Evolutionary conservation across 108 stramenopile species (phyloP).

Genomic region (Asterionellopsis glacialis): DNA sequence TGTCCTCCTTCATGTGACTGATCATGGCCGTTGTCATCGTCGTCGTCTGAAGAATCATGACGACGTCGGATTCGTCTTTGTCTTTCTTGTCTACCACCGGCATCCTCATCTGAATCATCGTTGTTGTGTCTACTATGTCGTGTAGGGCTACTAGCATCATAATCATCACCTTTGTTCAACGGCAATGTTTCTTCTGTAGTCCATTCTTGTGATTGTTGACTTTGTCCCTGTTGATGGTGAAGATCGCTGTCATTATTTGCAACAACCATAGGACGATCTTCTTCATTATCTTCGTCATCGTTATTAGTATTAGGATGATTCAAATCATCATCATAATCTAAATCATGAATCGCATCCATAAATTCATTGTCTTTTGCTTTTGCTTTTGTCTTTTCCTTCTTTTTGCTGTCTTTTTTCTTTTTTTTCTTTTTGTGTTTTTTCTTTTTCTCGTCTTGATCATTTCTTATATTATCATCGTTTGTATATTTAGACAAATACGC

Average conservation of each 20-base stretch:
- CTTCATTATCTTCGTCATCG: conserved; percentile 20
- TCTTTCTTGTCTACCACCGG: conserved; percentile 1
- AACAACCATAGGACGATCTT: conserved; percentile 23
- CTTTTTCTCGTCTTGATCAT: conserved; percentile 3
- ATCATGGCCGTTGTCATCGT: conserved; percentile 7
- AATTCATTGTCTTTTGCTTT: no score
- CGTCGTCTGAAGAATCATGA: no score
- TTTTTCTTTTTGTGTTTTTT: conserved; percentile 8
- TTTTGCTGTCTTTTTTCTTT: conserved; percentile 15
- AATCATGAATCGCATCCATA: conserved; percentile 9
- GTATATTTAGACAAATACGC: conserved; percentile 54
- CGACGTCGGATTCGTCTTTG: no score
- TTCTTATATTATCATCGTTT: not conserved
- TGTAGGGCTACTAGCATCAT: no score
- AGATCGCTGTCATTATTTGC: no score
- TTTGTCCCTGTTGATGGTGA: not conserved
- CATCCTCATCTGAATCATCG: no score
- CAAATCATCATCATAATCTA: conserved; percentile 15
- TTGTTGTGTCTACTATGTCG: no score
- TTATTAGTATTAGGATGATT: not conserved
- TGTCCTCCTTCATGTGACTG: not conserved
- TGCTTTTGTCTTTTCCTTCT: conserved; percentile 15
- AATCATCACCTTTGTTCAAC: conserved; percentile 5
- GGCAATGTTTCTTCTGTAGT: conserved; percentile 8
- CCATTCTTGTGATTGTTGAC: conserved; percentile 5